These are phyloP conservation scores for Myrmaecium sp. DNA, from an alignment of 2,329 filamentous ascomycete genomes.

Conservation along the genomic window DNA sequence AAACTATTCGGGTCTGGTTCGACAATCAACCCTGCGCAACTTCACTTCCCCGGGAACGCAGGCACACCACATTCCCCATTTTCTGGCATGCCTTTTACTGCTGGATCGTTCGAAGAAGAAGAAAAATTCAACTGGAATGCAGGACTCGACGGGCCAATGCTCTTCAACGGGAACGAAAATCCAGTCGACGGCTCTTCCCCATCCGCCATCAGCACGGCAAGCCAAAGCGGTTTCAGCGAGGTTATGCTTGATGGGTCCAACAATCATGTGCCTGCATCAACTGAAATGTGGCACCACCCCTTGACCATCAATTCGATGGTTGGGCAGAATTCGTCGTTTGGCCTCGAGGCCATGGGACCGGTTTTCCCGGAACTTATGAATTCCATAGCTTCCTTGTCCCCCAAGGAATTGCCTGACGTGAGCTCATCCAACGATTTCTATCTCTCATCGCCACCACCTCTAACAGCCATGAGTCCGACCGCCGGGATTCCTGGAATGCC, in stretches of 20 bases:
- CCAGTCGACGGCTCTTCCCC: slow-evolving; percentile 87
- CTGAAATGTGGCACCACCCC: slow-evolving; percentile 21
- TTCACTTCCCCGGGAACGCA: slow-evolving; percentile 71
- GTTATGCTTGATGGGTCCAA: slow-evolving; percentile 64
- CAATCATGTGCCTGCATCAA: slow-evolving; percentile 14
- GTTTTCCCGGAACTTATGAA: slow-evolving; percentile 63
- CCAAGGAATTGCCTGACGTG: slow-evolving; percentile 56
- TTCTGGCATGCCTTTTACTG: slow-evolving; percentile 34
- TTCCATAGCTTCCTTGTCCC: slow-evolving; percentile 44
- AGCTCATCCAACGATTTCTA: slow-evolving; percentile 52
- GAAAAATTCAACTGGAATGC: slow-evolving; percentile 74
- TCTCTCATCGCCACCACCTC: slow-evolving; percentile 62
- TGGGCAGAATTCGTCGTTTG: slow-evolving; percentile 48
- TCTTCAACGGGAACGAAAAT: slow-evolving; percentile 44
- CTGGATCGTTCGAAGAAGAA: slow-evolving; percentile 47
- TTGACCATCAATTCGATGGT: slow-evolving; percentile 53
- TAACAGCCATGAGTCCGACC: slow-evolving; percentile 53
- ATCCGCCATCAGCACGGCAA: slow-evolving; percentile 87
- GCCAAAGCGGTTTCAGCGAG: slow-evolving; percentile 81
- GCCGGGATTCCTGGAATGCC: slow-evolving; percentile 49
- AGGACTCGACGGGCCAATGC: slow-evolving; percentile 61
- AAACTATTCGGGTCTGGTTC: slow-evolving; percentile 48
- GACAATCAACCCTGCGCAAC: slow-evolving; percentile 46
- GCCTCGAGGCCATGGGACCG: slow-evolving; percentile 55
- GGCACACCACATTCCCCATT: slow-evolving; percentile 38